Evolutionary conservation across 2,329 filamentous ascomycete genomes (phyloP).

Genomic region (Cadophora malorum): DNA sequence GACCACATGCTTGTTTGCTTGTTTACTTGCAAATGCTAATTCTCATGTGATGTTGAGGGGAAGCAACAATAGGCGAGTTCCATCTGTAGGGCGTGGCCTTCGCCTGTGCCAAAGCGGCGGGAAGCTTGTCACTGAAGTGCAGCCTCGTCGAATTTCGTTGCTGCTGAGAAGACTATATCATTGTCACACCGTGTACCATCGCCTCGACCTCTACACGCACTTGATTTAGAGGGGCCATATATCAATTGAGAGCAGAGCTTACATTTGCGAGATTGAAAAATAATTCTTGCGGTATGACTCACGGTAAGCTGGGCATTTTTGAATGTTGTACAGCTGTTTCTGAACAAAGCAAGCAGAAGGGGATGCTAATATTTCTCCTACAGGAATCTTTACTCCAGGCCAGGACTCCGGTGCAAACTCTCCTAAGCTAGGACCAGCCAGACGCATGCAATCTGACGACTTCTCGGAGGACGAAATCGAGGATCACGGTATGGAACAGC

Average conservation of each 20-base stretch:
- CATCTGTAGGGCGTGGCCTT: not conserved
- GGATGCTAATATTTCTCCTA: constrained; percentile 1
- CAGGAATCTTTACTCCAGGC: not conserved
- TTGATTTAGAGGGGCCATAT: not conserved
- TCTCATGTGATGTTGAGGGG: not conserved
- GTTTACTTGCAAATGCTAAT: not conserved
- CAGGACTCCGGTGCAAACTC: not conserved
- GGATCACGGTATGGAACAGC: constrained; percentile 26
- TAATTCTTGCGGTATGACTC: constrained; percentile 7
- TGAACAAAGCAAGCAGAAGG: constrained; percentile 1
- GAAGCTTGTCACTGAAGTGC: not conserved
- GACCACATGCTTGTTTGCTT: constrained; percentile 6
- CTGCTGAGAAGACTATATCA: constrained; percentile 1
- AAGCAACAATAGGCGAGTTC: constrained; percentile 22
- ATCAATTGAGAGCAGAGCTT: not conserved
- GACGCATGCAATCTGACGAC: not conserved
- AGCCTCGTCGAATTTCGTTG: constrained; percentile 10
- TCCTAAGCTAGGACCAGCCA: not conserved
- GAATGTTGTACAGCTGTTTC: not conserved
- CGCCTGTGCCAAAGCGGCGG: not conserved
- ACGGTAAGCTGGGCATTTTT: constrained; percentile 16
- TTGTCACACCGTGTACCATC: constrained; percentile 5
- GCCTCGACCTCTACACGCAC: not conserved
- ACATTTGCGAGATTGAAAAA: constrained; percentile 7
- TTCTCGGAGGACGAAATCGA: constrained; percentile 34